Base-by-base conservation (phyloP, 345 rosid species). In the Aurinia saxatilis region DNA sequence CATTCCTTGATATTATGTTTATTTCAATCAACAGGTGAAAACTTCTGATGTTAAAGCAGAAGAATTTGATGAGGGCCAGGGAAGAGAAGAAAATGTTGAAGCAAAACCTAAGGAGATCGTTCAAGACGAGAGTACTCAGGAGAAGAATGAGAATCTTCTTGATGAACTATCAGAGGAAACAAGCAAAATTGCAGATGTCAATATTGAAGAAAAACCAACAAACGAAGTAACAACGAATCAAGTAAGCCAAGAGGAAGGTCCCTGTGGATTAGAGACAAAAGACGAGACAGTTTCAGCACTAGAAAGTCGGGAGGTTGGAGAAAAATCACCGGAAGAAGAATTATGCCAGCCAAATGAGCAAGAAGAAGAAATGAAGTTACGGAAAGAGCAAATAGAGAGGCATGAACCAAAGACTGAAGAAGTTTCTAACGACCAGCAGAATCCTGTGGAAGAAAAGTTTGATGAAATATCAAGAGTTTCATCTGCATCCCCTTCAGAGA, bases 1-100 rank as follows among this genome's bases (percentile, higher is more conserved):
- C 66, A 13, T 23, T 64, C 11, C 34, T 33, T 57, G 36, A 65
- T 47, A 23, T 23, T 14, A n/a, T 61, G 6, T 40, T 38, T 31
- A 10, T 55, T 34, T 50, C 2, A 31, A 70, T 48, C 38, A 67
- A 31, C 76, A 84, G 81, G 77, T 55, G 52, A 57, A 67, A 56
- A 57, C 33, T 49, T 66, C 49, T 3, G 39, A 39, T 14, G 72
- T 50, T 60, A 18, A 50, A 40, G 74, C 12, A 62, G 41, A 42
- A 52, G 73, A 70, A 13, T 62, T 49, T 13, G 53, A 30, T 60
- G 72, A 57, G 64, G 27, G 44, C 48, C 39, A 12, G 46, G 58
- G 68, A 44, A 37, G 42, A 69, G 73, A 27, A 52, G 57, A 54
- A 12, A 38, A 44, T 37, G 44, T 53, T 36, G 13, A 57, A 30